Conservation (phyloP, 2,329 filamentous ascomycete species). For the Aspergillus quadrilineatus region DNA sequence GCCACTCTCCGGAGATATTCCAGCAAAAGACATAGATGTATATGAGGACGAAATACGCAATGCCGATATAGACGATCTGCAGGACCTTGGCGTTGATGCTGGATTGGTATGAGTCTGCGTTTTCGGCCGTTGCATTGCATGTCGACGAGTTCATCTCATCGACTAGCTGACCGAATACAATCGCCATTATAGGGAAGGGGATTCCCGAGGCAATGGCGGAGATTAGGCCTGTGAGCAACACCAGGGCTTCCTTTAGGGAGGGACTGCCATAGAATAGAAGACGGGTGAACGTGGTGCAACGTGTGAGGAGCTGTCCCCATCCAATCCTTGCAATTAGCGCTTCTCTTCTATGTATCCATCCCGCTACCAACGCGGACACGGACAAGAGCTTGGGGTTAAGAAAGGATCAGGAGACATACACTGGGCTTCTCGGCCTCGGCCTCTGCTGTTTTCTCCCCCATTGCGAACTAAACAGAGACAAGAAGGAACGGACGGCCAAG, state of each 20-base stretch:
- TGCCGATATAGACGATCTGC: constrained; percentile 61
- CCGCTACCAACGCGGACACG: neutral
- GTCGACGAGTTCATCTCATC: constrained; percentile 37
- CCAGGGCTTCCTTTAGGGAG: constrained; percentile 22
- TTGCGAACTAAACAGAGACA: neutral
- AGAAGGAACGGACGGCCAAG: neutral
- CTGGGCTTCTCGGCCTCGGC: neutral
- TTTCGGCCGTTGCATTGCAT: constrained; percentile 16
- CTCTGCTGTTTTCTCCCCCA: neutral
- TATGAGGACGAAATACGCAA: constrained; percentile 62
- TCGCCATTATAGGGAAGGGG: constrained; percentile 40
- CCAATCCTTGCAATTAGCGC: neutral
- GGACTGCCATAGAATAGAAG: constrained; percentile 2
- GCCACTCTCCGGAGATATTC: constrained; percentile 62
- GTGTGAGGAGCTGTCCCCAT: constrained; percentile 1
- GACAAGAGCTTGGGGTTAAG: neutral
- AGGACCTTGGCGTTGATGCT: constrained; percentile 15
- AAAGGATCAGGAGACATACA: neutral
- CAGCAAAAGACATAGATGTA: constrained; percentile 65
- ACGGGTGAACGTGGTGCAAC: constrained; percentile 6
- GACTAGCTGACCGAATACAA: constrained; percentile 43
- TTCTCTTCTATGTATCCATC: no score
- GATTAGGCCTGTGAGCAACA: constrained; percentile 30
- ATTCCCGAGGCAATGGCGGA: constrained; percentile 38
- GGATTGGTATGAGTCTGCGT: constrained; percentile 1